Base-by-base conservation (phyloP, 352 stramenopile species). In the Phytopythium litorale region DNA sequence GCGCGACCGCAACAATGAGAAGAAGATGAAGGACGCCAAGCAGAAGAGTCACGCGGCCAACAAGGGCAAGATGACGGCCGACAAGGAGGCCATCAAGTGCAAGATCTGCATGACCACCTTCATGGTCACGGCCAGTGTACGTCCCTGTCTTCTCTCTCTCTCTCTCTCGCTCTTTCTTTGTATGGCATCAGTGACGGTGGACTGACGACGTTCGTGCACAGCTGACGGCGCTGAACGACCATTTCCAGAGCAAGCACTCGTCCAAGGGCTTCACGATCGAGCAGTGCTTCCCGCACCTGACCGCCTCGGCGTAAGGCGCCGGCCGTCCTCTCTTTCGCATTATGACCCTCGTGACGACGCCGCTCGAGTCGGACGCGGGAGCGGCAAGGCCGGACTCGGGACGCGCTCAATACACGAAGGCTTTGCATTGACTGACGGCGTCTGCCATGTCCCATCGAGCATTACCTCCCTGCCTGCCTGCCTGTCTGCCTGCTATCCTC, bases 51-150 rank as follows among this genome's bases (percentile, higher is more conserved):
- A 88, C 64, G 76, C 78, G n/a, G 83, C 81, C 61, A 91, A 76
- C 62, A 91, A 89, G 58, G 77, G 73, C 65, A 94, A 94, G 73
- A 92, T 94, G 79, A 72, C 78, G 63, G 81, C 83, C n/a, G 85
- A 94, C 69, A 76, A 76, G 51, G 75, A 77, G 40, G 79, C 78
- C 33, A 77, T 91, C 75, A 94, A 92, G 75, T 94, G 85, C 80
- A 94, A 91, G 58, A 91, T 94, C 72, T 94, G 85, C 71, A 84
- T 94, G 71, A 91, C 84, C 35, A 92, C 83, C 12, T 92, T 94
- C 65, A 89, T 94, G 78, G 74, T 92, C 71, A 94, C 84, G 23
- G 85, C 82, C 57, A 91, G 70, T 52, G 85, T 92, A 81, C 60
- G 84, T 80, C 23, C 25, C 25, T 28, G 25, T 28, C 25, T 28